Evolutionary conservation across 2,329 filamentous ascomycete species (phyloP), one percentile per base, ranked within the genome.

Genomic region (Ophiostoma piceae): DNA sequence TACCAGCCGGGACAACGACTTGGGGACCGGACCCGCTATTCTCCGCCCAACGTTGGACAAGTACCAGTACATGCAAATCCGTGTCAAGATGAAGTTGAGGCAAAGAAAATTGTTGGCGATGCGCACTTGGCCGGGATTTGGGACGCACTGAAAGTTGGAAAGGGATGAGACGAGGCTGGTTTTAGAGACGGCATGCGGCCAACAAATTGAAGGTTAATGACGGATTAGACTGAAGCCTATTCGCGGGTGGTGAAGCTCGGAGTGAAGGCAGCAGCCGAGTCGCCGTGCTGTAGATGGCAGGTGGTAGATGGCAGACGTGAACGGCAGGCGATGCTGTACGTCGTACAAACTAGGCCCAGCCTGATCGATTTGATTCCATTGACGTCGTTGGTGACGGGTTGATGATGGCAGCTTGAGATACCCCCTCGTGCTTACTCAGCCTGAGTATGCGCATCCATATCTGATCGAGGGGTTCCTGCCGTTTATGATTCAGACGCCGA

Each of bases 51-150:
- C 57, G 57, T 32, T 62, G 37, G 64, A 43, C 35, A 43, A 43
- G 65, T 66, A 66, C 39, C 65, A 9, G 65, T 66, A 66, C 65
- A 41, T 62, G 26, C 57, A 62, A 16, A 26, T 32, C 57, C 4
- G 12, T 32, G 6, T 32, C 54, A 9, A 14, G 57, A 26, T 57
- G 57, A 32, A 57, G 51, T 57, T 57, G n/a, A 26, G 51, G 51
- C n/a, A 57, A 57, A 57, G 32, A 66, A 66, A 66, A 41, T 32
- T 66, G 65, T 66, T 66, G 65, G 65, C 39, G 65, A 47, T 66
- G 64, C 64, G 37, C 35, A 43, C 32, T 35, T 39, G 39, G 32
- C 32, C 32, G 32, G 32, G 29, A 19, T 16, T 32, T 12, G 19
- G 60, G 7, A 8, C 16, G 14, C 43, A 47, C 39, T 41, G 39